A percentile compares a stretch with the other conserved stretches of the same genome.
Evolutionary conservation across 2,329 filamentous ascomycete genomes (phyloP).

Genomic region (Penicillium concentricum): DNA sequence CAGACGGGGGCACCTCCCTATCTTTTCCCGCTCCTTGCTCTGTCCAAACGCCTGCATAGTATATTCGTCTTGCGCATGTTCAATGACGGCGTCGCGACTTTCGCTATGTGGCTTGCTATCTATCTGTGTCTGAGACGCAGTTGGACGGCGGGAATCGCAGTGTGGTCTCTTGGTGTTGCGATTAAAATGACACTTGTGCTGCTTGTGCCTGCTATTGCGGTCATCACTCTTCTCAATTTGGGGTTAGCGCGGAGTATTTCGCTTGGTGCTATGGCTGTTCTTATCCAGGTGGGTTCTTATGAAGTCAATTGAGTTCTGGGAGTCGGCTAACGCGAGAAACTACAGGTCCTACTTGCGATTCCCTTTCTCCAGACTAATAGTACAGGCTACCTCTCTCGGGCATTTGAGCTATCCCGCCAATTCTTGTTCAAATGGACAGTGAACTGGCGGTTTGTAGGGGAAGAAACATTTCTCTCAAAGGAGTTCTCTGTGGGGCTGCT

Average conservation of each 20-base stretch:
- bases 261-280: constrained; percentile 68
- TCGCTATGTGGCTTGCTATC: constrained; percentile 81
- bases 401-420: constrained; percentile 86
- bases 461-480: constrained; percentile 72
- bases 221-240: constrained; percentile 71
- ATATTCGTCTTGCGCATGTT: constrained; percentile 91
- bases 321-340: neutral
- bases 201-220: constrained; percentile 73
- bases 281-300: constrained; percentile 66
- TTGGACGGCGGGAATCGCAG: constrained; percentile 70
- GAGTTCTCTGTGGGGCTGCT: constrained; percentile 69
- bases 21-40: constrained; percentile 76
- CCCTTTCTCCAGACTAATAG: constrained; percentile 68
- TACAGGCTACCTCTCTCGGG: constrained; percentile 71
- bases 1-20: constrained; percentile 65
- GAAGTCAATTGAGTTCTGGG: neutral
- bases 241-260: constrained; percentile 66
- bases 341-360: constrained; percentile 54
- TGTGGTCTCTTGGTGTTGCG: constrained; percentile 78
- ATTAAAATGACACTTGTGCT: constrained; percentile 93
- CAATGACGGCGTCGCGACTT: constrained; percentile 87
- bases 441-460: constrained; percentile 95
- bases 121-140: constrained; percentile 70
- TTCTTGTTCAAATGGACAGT: constrained; percentile 99
- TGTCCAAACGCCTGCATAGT: constrained; percentile 91